Base-by-base conservation (phyloP, 495 filamentous ascomycete species). In the Aspergillus diversus region DNA sequence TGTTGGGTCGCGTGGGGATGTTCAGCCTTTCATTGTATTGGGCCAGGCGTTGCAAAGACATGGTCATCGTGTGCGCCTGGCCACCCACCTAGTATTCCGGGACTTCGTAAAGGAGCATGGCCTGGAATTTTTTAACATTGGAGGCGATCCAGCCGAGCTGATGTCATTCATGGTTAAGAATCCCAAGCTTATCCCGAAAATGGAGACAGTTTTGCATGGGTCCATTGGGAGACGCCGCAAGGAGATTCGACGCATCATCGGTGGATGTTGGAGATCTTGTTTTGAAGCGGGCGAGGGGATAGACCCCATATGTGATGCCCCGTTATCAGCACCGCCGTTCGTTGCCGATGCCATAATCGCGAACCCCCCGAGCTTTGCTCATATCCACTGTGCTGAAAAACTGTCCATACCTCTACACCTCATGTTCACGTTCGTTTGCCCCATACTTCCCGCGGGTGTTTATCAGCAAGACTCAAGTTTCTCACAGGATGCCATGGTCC, bases 101-200 rank as follows among this genome's bases (percentile, higher is more conserved):
- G 73, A 84, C 5, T 90, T 91, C 60, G 84, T 94, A 27, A 77
- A 84, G 59, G 84, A 88, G 21, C 83, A 87, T 66, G 88, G 86
- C 0, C 75, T 93, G 8, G 91, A 93, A 69, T 93, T 92, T 71
- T 94, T 92, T 75, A 83, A 75, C 49, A 91, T 93, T 33, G 90
- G 90, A 9, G 91, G 90, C 35, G 88, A 93, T 70, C 91, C 91
- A 13, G 80, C 86, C 2, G 86, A 91, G 67, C 82, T 94, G 33
- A 94, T 94, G 91, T 84, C 88, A 4, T 93, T 90, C 67, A 92
- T 93, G 90, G 90, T 93, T 27, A 92, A 92, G 69, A 91, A 94
- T 73, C 89, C 90, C 9, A 89, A 90, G 5, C 77, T 94, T 58
- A 88, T 93, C 73, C 90, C 90, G 0, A 84, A 84, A 12, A 78